Percentiles rank a stretch among this genome's conserved stretches.
Evolutionary conservation across 2,329 filamentous ascomycete genomes (phyloP).

Genomic region (Cladophialophora exuberans): DNA sequence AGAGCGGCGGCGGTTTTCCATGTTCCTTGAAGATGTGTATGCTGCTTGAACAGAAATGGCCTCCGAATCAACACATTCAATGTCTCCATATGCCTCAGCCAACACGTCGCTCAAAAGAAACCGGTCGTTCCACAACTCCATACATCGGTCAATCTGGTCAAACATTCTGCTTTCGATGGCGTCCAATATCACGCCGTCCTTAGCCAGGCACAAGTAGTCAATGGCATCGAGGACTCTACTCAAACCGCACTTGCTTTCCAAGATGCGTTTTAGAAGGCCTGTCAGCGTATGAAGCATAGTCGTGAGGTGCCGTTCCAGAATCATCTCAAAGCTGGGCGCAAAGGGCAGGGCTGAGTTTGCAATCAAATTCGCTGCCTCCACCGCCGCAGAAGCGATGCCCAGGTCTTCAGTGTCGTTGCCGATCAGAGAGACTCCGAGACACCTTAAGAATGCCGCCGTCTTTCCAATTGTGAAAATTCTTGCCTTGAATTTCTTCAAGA

Average conservation of each 20-base stretch:
- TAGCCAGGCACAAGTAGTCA: slow-evolving; percentile 74
- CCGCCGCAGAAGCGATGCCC: slow-evolving; percentile 6
- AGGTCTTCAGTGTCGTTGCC: background rate
- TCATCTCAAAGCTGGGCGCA: slow-evolving; percentile 70
- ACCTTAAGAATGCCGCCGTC: slow-evolving; percentile 24
- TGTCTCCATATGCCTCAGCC: slow-evolving; percentile 67
- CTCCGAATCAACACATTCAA: slow-evolving; percentile 60
- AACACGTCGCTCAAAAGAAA: slow-evolving; percentile 79
- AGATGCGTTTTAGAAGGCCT: slow-evolving; percentile 63
- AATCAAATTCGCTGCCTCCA: slow-evolving; percentile 15
- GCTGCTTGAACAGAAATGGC: slow-evolving; percentile 63
- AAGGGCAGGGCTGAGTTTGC: slow-evolving; percentile 39
- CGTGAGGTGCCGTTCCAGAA: slow-evolving; percentile 76
- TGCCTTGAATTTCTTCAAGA: slow-evolving; percentile 16
- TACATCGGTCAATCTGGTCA: slow-evolving; percentile 67
- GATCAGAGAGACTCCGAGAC: slow-evolving; percentile 5
- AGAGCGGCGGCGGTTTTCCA: slow-evolving; percentile 57
- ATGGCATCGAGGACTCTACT: slow-evolving; percentile 67
- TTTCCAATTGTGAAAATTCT: slow-evolving; percentile 28
- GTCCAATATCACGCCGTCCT: slow-evolving; percentile 70
- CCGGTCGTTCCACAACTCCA: slow-evolving; percentile 73
- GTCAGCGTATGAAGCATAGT: slow-evolving; percentile 53
- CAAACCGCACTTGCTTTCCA: slow-evolving; percentile 72
- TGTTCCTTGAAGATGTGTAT: slow-evolving; percentile 45
- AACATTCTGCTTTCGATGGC: slow-evolving; percentile 72